Base-by-base conservation (phyloP, 192 early-diverging fungal genomes). In the Allomyces macrogynus region DNA sequence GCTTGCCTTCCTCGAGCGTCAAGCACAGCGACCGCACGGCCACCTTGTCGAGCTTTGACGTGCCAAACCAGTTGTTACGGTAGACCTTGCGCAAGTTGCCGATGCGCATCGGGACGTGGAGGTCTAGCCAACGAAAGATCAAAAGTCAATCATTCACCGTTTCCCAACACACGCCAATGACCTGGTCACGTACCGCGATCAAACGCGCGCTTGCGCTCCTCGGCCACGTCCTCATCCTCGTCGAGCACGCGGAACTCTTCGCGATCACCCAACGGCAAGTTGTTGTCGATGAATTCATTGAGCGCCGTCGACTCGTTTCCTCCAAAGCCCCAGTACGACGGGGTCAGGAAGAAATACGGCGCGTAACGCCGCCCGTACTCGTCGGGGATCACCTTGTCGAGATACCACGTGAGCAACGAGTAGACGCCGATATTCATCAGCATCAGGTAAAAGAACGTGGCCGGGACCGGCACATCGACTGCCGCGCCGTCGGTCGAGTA, bases 381-480 rank as follows among this genome's bases (percentile, higher is more conserved):
- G 72, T 87, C 76, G 0, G 84, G 84, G 60, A 89, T 86, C n/a
- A 89, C 75, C 60, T 83, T 78, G 67, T 89, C 86, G 62, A 86
- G 79, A 72, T 87, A 89, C 77, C 80, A 80, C 11, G 80, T 83
- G 63, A 89, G 67, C 23, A 88, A 63, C 61, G 63, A 72, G 86
- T 69, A 89, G 54, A 67, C 61, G 0, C 43, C 74, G 63, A 81
- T 78, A 69, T 88, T 78, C 78, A 84, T 80, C 61, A 89, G 62
- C 67, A 89, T 71, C 1, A 79, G 75, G 68, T 84, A 76, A 79
- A 81, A 87, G 14, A 75, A 70, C 63, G 79, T 70, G 61, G 88
- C 72, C 0, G 85, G 86, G 10, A 72, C 61, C 8, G 86, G 84
- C 3, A 86, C 72, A 27, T 73, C 67, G 11, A 85, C 84, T 12